Evolutionary conservation across 768 basidiomycete genomes (phyloP).

Genomic region (Boletus coccyginus): DNA sequence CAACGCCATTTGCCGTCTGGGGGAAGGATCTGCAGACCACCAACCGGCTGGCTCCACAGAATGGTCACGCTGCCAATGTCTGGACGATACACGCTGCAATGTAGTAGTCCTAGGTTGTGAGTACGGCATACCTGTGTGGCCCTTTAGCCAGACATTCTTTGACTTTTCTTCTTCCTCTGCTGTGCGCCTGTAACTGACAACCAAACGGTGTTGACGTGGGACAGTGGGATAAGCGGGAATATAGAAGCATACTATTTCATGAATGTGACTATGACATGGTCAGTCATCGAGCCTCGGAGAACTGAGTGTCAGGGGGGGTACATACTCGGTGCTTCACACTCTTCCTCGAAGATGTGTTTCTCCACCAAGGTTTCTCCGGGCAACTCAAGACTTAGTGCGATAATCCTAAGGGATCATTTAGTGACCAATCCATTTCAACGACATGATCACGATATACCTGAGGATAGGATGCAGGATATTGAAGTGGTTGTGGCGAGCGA

Average conservation of each 20-base stretch:
- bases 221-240: background rate
- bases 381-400: constrained; percentile 49
- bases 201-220: background rate
- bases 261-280: constrained; percentile 43
- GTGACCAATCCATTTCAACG: background rate
- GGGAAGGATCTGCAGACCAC: constrained; percentile 53
- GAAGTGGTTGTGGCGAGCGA: constrained; percentile 49
- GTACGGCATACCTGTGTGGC: constrained; percentile 46
- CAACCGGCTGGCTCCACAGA: constrained; percentile 57
- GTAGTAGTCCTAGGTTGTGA: no score
- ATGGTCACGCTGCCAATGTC: constrained; percentile 56
- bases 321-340: constrained; percentile 40
- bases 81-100: constrained; percentile 37
- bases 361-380: constrained; percentile 50
- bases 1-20: constrained; percentile 53
- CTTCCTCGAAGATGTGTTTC: constrained; percentile 39
- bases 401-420: constrained; percentile 31
- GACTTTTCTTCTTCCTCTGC: constrained; percentile 47
- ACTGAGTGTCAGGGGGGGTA: background rate
- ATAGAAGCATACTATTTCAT: constrained; percentile 56
- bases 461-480: constrained; percentile 48
- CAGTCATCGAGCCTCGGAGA: background rate
- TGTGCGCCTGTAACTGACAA: constrained; percentile 44
- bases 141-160: constrained; percentile 56
- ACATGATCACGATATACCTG: constrained; percentile 25